Evolutionary conservation across 306 rosid genomes (phyloP).

Genomic region (Begonia loranthoides): DNA sequence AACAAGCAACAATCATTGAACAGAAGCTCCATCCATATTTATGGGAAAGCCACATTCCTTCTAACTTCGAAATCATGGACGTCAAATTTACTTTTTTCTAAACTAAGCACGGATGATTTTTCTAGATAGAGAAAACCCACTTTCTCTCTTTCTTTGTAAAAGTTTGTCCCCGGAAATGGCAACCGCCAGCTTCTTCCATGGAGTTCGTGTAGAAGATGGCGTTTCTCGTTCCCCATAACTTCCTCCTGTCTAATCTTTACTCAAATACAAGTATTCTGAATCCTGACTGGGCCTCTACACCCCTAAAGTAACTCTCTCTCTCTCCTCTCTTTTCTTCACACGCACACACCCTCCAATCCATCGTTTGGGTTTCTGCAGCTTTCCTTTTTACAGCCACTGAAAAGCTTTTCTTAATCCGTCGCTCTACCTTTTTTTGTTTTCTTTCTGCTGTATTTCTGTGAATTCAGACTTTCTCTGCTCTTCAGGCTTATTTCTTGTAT

Average conservation of each 20-base stretch:
- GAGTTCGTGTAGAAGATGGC: constrained; percentile 29
- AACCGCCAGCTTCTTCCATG: constrained; percentile 36
- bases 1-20: constrained; percentile 11
- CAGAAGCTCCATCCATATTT: background rate
- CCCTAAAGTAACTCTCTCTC: constrained; percentile 24
- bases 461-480: constrained; percentile 14
- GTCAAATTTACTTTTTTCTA: constrained; percentile 1
- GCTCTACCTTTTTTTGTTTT: constrained; percentile 12
- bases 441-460: constrained; percentile 15
- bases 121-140: constrained; percentile 9
- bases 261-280: constrained; percentile 1
- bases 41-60: constrained; percentile 1
- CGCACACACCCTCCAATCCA: too few species aligned
- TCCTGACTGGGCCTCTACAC: constrained; percentile 2
- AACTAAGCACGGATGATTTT: constrained; percentile 10
- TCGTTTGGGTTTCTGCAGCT: too few species aligned
- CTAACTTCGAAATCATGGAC: constrained; percentile 4
- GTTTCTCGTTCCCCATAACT: constrained; percentile 11
- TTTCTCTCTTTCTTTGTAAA: constrained; percentile 11
- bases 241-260: constrained; percentile 20
- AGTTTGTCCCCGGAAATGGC: constrained; percentile 40
- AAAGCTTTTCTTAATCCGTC: constrained; percentile 8
- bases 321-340: background rate
- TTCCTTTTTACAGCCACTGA: too few species aligned
- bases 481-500: constrained; percentile 10